phyloP scores from a whole-genome alignment of 768 basidiomycete genomes.

The Pleurotus eryngii region DNA sequence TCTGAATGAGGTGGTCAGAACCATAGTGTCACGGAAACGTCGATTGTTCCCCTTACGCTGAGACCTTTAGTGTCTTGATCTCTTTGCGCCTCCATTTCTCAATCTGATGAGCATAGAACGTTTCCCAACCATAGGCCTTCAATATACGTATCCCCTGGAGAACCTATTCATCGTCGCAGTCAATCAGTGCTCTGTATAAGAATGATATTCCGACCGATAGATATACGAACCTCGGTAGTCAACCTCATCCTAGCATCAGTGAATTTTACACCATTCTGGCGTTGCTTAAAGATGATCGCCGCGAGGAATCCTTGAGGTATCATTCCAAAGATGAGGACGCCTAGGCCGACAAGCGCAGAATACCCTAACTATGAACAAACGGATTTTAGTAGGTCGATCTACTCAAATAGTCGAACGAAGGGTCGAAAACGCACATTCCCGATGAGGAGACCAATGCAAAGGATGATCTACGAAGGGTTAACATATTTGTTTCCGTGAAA shows the following conservation, averaged over 20 bases:
- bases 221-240: constrained; percentile 46
- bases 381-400: no score
- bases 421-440: constrained; percentile 39
- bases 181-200: background rate
- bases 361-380: constrained; percentile 56
- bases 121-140: constrained; percentile 63
- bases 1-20: constrained; percentile 18
- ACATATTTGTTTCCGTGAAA: background rate
- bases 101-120: constrained; percentile 40
- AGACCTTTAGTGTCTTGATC: constrained; percentile 33
- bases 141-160: constrained; percentile 66
- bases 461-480: constrained; percentile 30
- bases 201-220: background rate
- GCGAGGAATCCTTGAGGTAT: constrained; percentile 57
- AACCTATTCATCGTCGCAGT: constrained; percentile 29
- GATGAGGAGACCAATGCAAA: constrained; percentile 61
- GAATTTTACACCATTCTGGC: constrained; percentile 55
- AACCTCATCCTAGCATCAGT: constrained; percentile 67
- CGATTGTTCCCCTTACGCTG: constrained; percentile 28
- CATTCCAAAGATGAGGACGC: constrained; percentile 54
- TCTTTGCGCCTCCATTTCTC: constrained; percentile 36
- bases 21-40: background rate
- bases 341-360: constrained; percentile 66
- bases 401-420: background rate
- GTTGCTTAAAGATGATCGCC: constrained; percentile 47